Base-by-base conservation (phyloP, 2,329 filamentous ascomycete genomes). In the Mycosphaerella arachidis region DNA sequence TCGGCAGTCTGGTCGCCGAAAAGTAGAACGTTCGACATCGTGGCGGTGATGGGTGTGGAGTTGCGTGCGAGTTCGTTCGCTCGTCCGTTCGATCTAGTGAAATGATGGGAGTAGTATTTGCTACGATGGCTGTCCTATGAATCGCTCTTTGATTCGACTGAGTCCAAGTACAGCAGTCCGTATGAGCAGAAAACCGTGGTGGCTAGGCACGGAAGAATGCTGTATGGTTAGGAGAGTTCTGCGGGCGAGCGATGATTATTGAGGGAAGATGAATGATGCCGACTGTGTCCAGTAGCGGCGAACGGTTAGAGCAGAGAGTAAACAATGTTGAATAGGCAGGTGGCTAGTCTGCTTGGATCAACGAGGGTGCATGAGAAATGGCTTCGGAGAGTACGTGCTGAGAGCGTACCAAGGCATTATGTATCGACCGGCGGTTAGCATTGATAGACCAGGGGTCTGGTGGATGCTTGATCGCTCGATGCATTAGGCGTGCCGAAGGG, bases 1-100 rank as follows among this genome's bases (percentile, higher is more conserved):
- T 88, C 85, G 68, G 85, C 80, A 61, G 86, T 89, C 75, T 90
- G 87, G 71, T 90, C 87, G 76, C 86, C 86, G 71, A 89, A 88
- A 63, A 89, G 82, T 73, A 88, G 81, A 60, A 78, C 70, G 69
- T 81, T 80, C 71, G 73, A 71, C 73, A 75, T 75, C n/a, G 54
- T 72, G 56, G 51, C 24, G 43, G 46, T 29, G 37, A 43, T 8
- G 53, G 40, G 55, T 33, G 30, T 43, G 37, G 50, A 54, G 46
- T 55, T n/a, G 13, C 40, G 18, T 43, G 13, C 13, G 13, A n/a
- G 5, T 58, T 33, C 48, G 57, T 59, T 62, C 59, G 52, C 18
- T 61, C 33, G 33, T 51, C 37, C 30, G 33, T 51, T 12, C 16
- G 16, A n/a, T 18, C 20, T 24, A 24, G 45, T 8, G 9, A 18